Evolutionary conservation across 2,329 filamentous ascomycete species (phyloP).

Genomic region (Penicillium digitatum): DNA sequence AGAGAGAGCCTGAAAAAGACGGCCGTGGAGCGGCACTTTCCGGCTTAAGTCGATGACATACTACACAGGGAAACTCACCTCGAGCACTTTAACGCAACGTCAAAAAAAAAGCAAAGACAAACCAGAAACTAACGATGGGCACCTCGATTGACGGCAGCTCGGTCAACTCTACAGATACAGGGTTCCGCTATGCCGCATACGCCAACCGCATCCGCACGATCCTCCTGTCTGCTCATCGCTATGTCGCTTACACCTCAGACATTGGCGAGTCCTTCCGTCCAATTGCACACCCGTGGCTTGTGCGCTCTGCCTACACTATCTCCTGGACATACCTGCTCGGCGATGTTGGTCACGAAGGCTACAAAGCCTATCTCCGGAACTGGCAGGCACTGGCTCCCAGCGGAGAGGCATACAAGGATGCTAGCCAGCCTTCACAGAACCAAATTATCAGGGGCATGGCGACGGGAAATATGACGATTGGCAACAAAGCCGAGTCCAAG

Average conservation of each 20-base stretch:
- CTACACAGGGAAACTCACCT: not conserved
- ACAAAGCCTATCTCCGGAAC: constrained; percentile 89
- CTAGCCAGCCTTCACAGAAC: constrained; percentile 31
- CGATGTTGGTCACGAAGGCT: constrained; percentile 88
- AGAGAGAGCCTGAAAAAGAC: not conserved
- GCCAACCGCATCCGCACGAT: constrained; percentile 80
- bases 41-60: constrained; percentile 4
- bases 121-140: constrained; percentile 14
- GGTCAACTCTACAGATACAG: constrained; percentile 76
- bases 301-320: constrained; percentile 79
- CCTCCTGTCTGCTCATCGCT: constrained; percentile 84
- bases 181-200: constrained; percentile 88
- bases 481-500: constrained; percentile 6
- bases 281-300: constrained; percentile 77
- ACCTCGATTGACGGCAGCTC: constrained; percentile 47
- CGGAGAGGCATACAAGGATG: constrained; percentile 47
- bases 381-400: constrained; percentile 69
- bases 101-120: not conserved
- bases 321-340: constrained; percentile 91
- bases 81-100: not conserved
- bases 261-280: constrained; percentile 96
- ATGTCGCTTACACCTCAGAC: constrained; percentile 94
- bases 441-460: constrained; percentile 36
- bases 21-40: not conserved
- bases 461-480: constrained; percentile 31